Evolutionary conservation across 306 rosid species (phyloP), one percentile per base, ranked within the genome.

Genomic region (Rubus idaeus): DNA sequence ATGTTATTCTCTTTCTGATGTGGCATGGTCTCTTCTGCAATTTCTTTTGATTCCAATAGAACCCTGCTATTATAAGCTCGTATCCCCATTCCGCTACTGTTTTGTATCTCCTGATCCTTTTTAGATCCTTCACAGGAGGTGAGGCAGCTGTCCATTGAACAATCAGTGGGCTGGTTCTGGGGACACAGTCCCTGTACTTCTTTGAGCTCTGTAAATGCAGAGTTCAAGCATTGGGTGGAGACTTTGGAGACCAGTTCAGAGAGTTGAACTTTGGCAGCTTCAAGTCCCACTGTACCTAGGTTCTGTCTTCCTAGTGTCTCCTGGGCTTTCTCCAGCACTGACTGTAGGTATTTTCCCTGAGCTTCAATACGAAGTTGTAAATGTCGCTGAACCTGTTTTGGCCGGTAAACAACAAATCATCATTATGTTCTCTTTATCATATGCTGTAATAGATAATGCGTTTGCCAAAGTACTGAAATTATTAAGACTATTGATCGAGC

Each of bases 361-460:
- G 98, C 96, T 73, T 95, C 98, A 55, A 95, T 95, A 17, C 97
- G 85, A 13, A 91, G 86, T 73, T 93, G 98, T 42, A 93, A 88
- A 89, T 91, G 97, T 78, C 93, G 67, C 80, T 93, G 98, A 71
- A 93, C 94, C 98, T 92, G 84, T n/a, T 84, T 26, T 69, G 61
- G 66, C 77, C 66, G 40, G 18, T 50, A 76, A 63, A 18, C 4
- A 30, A 30, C 41, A 55, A 53, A 55, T 55, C n/a, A 42, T 56
- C 40, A 55, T 7, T 30, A n/a, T 10, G 45, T 20, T 69, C 6
- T 69, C 10, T 14, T 10, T 40, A 16, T 39, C 1, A 2, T 5
- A 26, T 61, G 41, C n/a, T 30, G 41, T 3, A 13, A 61, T 17
- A 26, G 40, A 23, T 60, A 26, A 30, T 61, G 67, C 41, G 8